Evolutionary conservation across 164 flowering plant species (phyloP).

Genomic region (Magnolia officinalis): DNA sequence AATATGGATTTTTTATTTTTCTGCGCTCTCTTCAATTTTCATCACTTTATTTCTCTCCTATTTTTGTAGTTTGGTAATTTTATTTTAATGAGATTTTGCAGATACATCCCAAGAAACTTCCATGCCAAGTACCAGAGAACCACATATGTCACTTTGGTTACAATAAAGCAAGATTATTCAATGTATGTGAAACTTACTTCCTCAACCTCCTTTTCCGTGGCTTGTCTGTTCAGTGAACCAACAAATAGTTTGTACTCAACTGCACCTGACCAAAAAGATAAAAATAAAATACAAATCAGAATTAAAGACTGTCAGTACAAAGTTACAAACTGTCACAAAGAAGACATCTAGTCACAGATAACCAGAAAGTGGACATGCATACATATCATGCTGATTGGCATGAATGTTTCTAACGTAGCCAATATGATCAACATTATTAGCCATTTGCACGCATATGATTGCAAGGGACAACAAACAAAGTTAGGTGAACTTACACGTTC

Average conservation of each 20-base stretch:
- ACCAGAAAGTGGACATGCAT: background rate
- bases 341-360: background rate
- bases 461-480: too few relatives aligned
- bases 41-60: too few relatives aligned
- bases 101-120: too few relatives aligned
- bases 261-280: slow-evolving; percentile 52
- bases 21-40: too few relatives aligned
- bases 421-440: background rate
- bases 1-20: too few relatives aligned
- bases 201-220: slow-evolving; percentile 86
- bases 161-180: background rate
- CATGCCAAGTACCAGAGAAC: too few relatives aligned
- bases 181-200: slow-evolving; percentile 47
- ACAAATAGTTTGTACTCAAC: slow-evolving; percentile 91
- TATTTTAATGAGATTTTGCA: too few relatives aligned
- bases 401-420: background rate
- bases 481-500: too few relatives aligned
- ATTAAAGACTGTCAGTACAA: background rate
- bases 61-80: too few relatives aligned
- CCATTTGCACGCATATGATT: background rate
- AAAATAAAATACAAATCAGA: slow-evolving; percentile 6
- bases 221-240: slow-evolving; percentile 90
- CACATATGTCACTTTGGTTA: background rate
- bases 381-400: background rate
- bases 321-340: background rate